Percentiles rank a stretch among this genome's conserved stretches.
phyloP scores from a whole-genome alignment of 352 stramenopile species.

The Pythium rishiriense region DNA sequence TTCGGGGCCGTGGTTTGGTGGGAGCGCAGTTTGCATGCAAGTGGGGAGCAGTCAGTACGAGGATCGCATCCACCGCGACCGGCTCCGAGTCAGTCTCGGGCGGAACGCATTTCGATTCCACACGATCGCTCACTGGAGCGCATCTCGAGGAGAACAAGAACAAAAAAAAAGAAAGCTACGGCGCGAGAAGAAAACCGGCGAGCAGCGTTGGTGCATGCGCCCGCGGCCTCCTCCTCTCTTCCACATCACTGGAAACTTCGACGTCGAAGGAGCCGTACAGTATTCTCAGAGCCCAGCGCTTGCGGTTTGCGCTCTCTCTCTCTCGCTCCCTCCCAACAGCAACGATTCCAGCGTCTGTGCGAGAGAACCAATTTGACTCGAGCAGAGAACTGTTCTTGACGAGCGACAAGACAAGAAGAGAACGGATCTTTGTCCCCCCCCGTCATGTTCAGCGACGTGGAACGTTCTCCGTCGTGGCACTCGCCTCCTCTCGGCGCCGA shows the following conservation, averaged over 20 bases:
- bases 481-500: constrained; percentile 10
- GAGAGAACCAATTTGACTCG: not conserved
- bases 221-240: too few species aligned
- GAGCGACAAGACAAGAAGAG: constrained; percentile 7
- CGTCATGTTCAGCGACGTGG: constrained; percentile 31
- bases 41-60: constrained; percentile 1
- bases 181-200: constrained; percentile 15
- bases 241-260: not conserved
- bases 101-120: constrained; percentile 2
- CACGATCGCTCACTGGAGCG: not conserved
- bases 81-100: not conserved
- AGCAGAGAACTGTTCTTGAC: constrained; percentile 13
- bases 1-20: not conserved
- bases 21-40: not conserved
- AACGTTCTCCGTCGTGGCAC: constrained; percentile 29
- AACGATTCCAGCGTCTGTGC: too few species aligned
- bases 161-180: constrained; percentile 17
- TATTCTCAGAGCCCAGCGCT: not conserved
- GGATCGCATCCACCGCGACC: constrained; percentile 3
- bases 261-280: not conserved
- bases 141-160: too few species aligned
- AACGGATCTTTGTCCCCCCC: not conserved
- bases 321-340: too few species aligned
- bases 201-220: too few species aligned
- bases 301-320: too few species aligned